Evolutionary conservation across 768 basidiomycete species (phyloP).

Genomic region (Tulasnella calospora): DNA sequence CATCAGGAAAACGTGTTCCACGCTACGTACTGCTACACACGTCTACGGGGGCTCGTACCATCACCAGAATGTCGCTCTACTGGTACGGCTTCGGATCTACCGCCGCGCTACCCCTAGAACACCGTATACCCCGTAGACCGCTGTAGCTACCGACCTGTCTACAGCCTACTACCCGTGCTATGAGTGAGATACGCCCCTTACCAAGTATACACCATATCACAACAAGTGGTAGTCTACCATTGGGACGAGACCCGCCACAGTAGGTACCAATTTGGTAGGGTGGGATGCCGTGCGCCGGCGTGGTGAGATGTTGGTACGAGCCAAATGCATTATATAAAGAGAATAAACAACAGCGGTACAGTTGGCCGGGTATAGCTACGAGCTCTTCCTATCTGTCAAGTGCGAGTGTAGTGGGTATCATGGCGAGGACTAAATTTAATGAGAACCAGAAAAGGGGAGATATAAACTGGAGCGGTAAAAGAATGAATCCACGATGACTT

Average conservation of each 20-base stretch:
- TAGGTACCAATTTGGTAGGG: too few species aligned
- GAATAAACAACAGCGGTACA: too few species aligned
- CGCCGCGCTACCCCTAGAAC: not conserved
- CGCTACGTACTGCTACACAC: not conserved
- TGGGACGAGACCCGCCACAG: not conserved
- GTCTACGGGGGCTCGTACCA: not conserved
- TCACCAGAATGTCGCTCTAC: not conserved
- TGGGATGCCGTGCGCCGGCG: too few species aligned
- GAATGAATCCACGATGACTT: not conserved
- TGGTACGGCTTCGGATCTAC: not conserved
- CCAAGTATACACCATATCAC: not conserved
- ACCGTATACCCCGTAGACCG: not conserved
- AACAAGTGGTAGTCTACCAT: not conserved
- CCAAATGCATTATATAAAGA: too few species aligned
- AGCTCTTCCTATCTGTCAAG: too few species aligned
- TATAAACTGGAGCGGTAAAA: not conserved
- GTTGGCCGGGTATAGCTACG: too few species aligned
- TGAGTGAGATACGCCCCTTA: not conserved
- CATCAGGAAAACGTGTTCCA: not conserved
- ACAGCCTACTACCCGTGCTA: not conserved
- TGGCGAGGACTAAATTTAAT: too few species aligned
- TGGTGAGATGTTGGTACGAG: too few species aligned
- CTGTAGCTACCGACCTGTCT: not conserved
- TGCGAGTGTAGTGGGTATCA: too few species aligned
- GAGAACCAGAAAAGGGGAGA: not conserved